phyloP scores from a whole-genome alignment of 2,329 filamentous ascomycete species.

The Apiospora pterosperma region DNA sequence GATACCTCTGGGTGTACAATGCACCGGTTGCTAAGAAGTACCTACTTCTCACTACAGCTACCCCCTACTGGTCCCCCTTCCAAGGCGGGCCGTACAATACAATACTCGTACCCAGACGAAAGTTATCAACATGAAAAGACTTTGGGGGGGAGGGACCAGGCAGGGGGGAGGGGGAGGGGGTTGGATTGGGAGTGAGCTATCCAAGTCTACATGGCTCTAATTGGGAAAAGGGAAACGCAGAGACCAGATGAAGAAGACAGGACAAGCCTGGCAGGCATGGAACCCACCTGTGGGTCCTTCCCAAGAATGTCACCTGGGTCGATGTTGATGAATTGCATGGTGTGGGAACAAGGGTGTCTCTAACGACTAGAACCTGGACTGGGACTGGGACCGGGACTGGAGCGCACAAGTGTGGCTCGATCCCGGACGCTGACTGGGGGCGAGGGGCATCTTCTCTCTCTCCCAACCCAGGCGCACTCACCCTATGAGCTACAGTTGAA shows the following conservation, averaged over 20 bases:
- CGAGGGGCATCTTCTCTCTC: not conserved
- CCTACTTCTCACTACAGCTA: not conserved
- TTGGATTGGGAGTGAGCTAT: constrained; percentile 1
- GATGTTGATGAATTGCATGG: constrained; percentile 1
- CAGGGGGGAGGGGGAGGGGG: not conserved
- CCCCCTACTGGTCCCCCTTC: not conserved
- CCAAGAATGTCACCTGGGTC: constrained; percentile 1
- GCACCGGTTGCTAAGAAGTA: not conserved
- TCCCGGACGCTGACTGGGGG: constrained; percentile 1
- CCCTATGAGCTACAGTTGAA: not conserved
- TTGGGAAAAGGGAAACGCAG: not conserved
- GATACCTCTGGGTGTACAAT: constrained; percentile 2
- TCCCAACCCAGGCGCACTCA: not conserved
- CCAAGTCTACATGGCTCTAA: not conserved
- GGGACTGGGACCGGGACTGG: not conserved
- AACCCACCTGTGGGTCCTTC: not conserved
- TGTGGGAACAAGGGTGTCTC: constrained; percentile 4
- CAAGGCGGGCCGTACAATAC: not conserved
- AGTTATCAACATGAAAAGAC: not conserved
- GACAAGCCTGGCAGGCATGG: not conserved
- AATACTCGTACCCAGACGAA: not conserved
- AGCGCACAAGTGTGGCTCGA: constrained; percentile 3
- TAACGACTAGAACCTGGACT: not conserved
- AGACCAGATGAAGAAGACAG: not conserved
- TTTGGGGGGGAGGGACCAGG: not conserved